A percentile compares a stretch with the other conserved stretches of the same genome.
Evolutionary conservation across 495 filamentous ascomycete genomes (phyloP).

Genomic region (Talaromyces trachyspermus): DNA sequence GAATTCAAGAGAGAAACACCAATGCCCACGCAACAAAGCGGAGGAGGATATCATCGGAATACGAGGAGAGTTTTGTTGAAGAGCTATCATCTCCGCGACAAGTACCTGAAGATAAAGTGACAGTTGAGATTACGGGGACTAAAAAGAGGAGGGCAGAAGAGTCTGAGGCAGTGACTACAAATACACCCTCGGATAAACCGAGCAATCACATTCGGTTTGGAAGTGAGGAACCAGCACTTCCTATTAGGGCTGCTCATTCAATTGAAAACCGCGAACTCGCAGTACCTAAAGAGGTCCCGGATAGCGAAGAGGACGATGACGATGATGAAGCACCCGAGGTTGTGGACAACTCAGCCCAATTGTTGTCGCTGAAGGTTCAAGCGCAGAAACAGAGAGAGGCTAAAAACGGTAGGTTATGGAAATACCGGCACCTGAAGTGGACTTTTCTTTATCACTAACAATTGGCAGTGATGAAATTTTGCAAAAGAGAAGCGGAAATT

Average conservation of each 20-base stretch:
- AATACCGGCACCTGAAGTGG: not conserved
- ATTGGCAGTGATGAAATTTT: constrained; percentile 7
- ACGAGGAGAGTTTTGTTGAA: constrained; percentile 2
- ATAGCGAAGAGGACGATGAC: constrained; percentile 26
- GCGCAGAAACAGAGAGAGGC: constrained; percentile 33
- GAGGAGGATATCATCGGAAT: constrained; percentile 19
- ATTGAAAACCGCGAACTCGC: constrained; percentile 12
- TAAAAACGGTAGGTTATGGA: constrained; percentile 28
- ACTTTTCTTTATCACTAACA: not conserved
- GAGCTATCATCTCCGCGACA: constrained; percentile 1
- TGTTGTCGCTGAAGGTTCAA: constrained; percentile 32
- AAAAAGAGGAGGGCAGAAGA: constrained; percentile 11
- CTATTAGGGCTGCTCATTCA: constrained; percentile 16
- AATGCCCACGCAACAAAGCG: constrained; percentile 30
- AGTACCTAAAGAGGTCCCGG: constrained; percentile 17
- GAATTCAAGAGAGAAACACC: constrained; percentile 19
- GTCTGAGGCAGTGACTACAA: constrained; percentile 4
- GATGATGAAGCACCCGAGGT: constrained; percentile 47
- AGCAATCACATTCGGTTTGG: constrained; percentile 31
- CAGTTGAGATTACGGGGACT: not conserved
- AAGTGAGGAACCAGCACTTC: constrained; percentile 37
- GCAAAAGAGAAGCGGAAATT: constrained; percentile 42
- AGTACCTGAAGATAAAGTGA: not conserved
- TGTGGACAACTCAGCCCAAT: constrained; percentile 37
- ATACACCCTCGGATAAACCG: constrained; percentile 3